These are phyloP conservation scores for Nicotiana undulata DNA, from an alignment of 257 asterid species.

Conservation along the genomic window DNA sequence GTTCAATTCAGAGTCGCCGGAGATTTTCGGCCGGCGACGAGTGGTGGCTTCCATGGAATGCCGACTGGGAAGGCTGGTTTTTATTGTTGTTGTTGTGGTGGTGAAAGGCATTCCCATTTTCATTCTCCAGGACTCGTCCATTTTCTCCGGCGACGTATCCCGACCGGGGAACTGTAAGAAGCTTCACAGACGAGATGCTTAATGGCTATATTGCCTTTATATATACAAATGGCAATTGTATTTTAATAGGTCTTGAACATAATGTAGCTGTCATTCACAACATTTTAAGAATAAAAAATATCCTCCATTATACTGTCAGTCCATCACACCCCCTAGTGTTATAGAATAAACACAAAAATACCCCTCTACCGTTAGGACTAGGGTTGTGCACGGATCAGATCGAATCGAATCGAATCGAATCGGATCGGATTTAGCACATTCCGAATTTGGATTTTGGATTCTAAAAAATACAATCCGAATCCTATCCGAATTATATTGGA, in stretches of 20 bases:
- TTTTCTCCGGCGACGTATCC: neutral
- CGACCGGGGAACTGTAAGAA: neutral
- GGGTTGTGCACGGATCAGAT: too few relatives aligned
- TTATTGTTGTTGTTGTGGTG: slow-evolving; percentile 2
- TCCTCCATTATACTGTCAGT: too few relatives aligned
- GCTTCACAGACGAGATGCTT: neutral
- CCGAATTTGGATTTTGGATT: too few relatives aligned
- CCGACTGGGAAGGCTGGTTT: slow-evolving; percentile 22
- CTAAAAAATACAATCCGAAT: too few relatives aligned
- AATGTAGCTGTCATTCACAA: neutral
- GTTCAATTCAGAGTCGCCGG: slow-evolving; percentile 26
- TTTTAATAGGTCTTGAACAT: neutral
- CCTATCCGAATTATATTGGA: too few relatives aligned
- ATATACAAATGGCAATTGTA: neutral
- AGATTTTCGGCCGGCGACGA: slow-evolving; percentile 23
- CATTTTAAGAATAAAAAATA: too few relatives aligned
- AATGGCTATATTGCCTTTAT: neutral
- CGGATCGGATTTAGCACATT: too few relatives aligned
- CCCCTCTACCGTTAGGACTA: too few relatives aligned
- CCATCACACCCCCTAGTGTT: too few relatives aligned
- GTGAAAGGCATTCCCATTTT: slow-evolving; percentile 49
- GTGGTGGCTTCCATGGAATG: slow-evolving; percentile 32
- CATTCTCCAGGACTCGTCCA: slow-evolving; percentile 71
- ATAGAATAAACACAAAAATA: too few relatives aligned
- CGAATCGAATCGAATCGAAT: too few relatives aligned